Base-by-base conservation (phyloP, 441 rosid genomes). In the Erodium chrysanthum region DNA sequence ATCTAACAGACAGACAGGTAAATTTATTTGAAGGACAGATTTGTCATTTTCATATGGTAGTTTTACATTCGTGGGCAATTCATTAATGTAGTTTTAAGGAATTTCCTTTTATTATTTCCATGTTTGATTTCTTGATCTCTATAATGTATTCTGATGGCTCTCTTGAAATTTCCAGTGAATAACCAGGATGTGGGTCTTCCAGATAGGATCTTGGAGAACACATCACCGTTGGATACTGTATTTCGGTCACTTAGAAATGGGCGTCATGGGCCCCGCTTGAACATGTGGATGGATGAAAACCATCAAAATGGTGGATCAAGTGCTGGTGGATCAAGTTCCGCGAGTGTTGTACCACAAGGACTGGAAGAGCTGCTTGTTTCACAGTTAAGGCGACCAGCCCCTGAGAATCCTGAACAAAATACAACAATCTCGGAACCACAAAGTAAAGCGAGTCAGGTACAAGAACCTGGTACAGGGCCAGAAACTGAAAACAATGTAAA, bases 331-430 rank as follows among this genome's bases (percentile, higher is more conserved):
- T 82, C 97, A 18, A 86, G 76, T 84, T 80, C 89, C 65, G 78
- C 96, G 69, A 72, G 76, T 42, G 76, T 89, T 31, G 75, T 94
- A 66, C 97, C 99, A 25, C 94, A 81, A 74, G 97, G 92, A 65
- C 96, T 95, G 71, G 99, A 95, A 81, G 99, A 95, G 65, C 78
- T 90, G 78, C 92, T 95, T 74, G 84, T 91, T 77, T 88, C 97
- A 65, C 99, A 87, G 78, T 74, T 95, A 83, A 87, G 93, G 80
- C 85, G 81, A 66, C 91, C 99, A 27, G 72, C 76, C 72, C 64
- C 83, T 29, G 92, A 85, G 68, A 85, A 83, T 74, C 78, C 87
- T 77, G 88, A 83, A 65, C 93, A 78, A 67, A 84, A 80, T 52
- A 58, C 84, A 10, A 75, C 86, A 70, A 66, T 60, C 6, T 78